Conservation (phyloP, 2,329 filamentous ascomycete genomes). For the Parasarocladium wereldwijsianum region DNA sequence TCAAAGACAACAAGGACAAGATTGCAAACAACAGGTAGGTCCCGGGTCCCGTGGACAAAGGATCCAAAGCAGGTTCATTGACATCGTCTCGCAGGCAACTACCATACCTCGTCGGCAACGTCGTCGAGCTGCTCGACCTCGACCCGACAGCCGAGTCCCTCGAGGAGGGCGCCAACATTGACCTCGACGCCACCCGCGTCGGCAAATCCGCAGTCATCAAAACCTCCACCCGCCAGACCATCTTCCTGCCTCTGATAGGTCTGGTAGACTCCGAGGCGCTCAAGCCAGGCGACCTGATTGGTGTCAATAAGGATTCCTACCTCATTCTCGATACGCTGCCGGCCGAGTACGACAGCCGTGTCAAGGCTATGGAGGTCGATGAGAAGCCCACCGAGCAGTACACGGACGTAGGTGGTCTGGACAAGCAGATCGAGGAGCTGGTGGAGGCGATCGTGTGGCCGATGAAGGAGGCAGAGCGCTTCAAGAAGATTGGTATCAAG, state of each 20-base stretch:
- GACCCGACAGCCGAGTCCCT: slow-evolving; percentile 92
- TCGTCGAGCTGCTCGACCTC: slow-evolving; percentile 91
- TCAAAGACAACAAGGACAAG: slow-evolving; percentile 98
- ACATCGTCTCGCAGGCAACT: slow-evolving; percentile 52
- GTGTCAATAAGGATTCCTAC: slow-evolving; percentile 98
- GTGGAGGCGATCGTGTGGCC: slow-evolving; percentile 98
- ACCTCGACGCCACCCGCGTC: slow-evolving; percentile 88
- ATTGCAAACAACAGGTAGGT: slow-evolving; percentile 93
- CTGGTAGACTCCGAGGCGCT: slow-evolving; percentile 90
- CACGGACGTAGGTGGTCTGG: slow-evolving; percentile 88
- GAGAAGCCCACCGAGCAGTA: slow-evolving; percentile 99
- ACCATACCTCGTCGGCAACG: slow-evolving; percentile 95
- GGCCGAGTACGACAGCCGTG: slow-evolving; percentile 94
- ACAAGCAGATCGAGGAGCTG: slow-evolving; percentile 98
- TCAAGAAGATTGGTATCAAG: slow-evolving; percentile 99
- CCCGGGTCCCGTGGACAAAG: too few species aligned
- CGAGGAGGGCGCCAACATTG: slow-evolving; percentile 97
- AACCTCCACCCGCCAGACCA: slow-evolving; percentile 94
- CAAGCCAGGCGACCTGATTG: slow-evolving; percentile 91
- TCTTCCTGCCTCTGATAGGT: slow-evolving; percentile 93
- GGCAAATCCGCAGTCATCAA: slow-evolving; percentile 99
- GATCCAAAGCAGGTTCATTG: background rate
- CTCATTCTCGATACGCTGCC: slow-evolving; percentile 92
- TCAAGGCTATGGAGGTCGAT: slow-evolving; percentile 99
- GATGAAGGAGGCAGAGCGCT: slow-evolving; percentile 98